Evolutionary conservation across 2,329 filamentous ascomycete species (phyloP).

Genomic region (Colletotrichum sp.): DNA sequence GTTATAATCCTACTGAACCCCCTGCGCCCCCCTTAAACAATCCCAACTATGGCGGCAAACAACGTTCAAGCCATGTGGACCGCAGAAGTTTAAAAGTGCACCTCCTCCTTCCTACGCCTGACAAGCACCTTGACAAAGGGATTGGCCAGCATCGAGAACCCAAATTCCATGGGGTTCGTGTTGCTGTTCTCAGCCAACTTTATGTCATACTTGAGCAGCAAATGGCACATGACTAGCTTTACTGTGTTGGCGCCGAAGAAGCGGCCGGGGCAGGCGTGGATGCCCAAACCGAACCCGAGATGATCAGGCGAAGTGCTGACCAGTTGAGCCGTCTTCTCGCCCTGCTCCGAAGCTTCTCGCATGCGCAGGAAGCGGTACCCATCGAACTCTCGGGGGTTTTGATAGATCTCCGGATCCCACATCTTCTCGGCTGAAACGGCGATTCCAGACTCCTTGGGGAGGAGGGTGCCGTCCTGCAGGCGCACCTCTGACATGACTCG

Average conservation of each 20-base stretch:
- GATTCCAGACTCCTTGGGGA: slow-evolving; percentile 26
- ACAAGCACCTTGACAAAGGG: not conserved
- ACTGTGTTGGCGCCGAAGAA: slow-evolving; percentile 48
- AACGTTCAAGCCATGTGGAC: not conserved
- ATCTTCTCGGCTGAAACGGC: slow-evolving; percentile 23
- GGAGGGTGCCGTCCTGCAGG: slow-evolving; percentile 24
- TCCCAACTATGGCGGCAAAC: not conserved
- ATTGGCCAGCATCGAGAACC: slow-evolving; percentile 11
- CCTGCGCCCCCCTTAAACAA: not conserved
- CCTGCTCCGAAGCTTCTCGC: slow-evolving; percentile 26
- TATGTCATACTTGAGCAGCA: slow-evolving; percentile 35
- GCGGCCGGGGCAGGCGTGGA: slow-evolving; percentile 45
- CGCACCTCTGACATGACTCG: slow-evolving; percentile 1
- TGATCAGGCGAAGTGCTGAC: slow-evolving; percentile 36
- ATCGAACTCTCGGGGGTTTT: slow-evolving; percentile 29
- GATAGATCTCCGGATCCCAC: slow-evolving; percentile 28
- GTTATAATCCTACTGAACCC: not conserved
- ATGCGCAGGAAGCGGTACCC: slow-evolving; percentile 31
- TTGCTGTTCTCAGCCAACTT: not conserved
- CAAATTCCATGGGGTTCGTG: not conserved
- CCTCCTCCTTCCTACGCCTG: not conserved
- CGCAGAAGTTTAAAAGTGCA: not conserved
- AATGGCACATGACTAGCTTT: slow-evolving; percentile 35
- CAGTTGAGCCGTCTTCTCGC: slow-evolving; percentile 33
- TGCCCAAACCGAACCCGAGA: slow-evolving; percentile 44